Conservation (phyloP, 345 rosid genomes). For the Gossypium sturtianum region DNA sequence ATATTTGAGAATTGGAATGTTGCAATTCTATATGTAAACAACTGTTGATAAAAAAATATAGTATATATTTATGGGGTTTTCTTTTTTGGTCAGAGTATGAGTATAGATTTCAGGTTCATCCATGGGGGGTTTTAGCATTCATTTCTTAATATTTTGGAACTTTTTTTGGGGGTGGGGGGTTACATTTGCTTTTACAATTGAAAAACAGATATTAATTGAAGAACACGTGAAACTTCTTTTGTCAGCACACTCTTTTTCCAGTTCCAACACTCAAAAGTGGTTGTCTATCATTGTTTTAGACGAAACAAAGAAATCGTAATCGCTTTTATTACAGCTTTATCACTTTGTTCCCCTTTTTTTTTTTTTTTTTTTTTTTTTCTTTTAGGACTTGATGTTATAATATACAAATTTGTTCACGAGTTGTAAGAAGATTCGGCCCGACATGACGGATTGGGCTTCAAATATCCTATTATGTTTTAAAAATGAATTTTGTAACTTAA, state of each 20-base stretch:
- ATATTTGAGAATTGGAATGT: constrained; percentile 21
- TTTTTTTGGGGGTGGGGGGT: background rate
- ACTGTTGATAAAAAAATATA: constrained; percentile 5
- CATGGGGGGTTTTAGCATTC: background rate
- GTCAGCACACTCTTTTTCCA: background rate
- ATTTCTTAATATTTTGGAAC: background rate
- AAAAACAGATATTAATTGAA: background rate
- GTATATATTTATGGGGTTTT: constrained; percentile 12
- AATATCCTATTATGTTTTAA: no score
- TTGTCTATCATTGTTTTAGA: background rate
- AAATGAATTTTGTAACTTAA: no score
- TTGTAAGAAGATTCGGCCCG: background rate
- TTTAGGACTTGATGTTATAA: background rate
- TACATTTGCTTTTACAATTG: background rate
- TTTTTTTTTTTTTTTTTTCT: background rate
- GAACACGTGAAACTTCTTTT: background rate
- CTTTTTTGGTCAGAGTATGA: no score
- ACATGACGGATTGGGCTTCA: background rate
- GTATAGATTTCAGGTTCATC: background rate
- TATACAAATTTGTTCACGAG: background rate
- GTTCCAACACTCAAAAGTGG: background rate
- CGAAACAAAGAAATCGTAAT: background rate
- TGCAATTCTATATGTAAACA: constrained; percentile 29
- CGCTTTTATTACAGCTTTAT: background rate
- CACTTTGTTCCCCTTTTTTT: background rate